A percentile compares a stretch with the other conserved stretches of the same genome.
Evolutionary conservation across 345 rosid genomes (phyloP).

Genomic region (Noccaea bulbosa): DNA sequence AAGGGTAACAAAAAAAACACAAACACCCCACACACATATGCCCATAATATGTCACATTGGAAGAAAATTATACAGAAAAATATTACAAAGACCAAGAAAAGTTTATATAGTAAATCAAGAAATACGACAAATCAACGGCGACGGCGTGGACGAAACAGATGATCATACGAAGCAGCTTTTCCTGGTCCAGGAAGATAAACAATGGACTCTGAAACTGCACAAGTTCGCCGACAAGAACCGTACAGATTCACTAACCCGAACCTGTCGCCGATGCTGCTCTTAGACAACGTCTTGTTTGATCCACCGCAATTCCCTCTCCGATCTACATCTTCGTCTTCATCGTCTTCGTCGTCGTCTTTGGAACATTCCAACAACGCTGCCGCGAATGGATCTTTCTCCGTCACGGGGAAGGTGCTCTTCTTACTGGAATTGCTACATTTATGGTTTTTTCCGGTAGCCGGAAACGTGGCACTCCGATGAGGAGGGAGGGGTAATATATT

Average conservation of each 20-base stretch:
- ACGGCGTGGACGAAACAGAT: slow-evolving; percentile 36
- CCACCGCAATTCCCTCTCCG: slow-evolving; percentile 30
- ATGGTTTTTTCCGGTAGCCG: slow-evolving; percentile 42
- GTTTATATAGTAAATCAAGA: not conserved
- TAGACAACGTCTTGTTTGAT: slow-evolving; percentile 29
- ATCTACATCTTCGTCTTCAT: slow-evolving; percentile 9
- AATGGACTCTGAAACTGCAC: slow-evolving; percentile 74
- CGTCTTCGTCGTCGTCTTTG: slow-evolving; percentile 49
- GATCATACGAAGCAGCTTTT: slow-evolving; percentile 36
- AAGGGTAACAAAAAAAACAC: not conserved
- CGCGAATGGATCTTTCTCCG: slow-evolving; percentile 69
- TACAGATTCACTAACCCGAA: slow-evolving; percentile 69
- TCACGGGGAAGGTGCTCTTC: slow-evolving; percentile 32
- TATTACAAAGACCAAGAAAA: slow-evolving; percentile 6
- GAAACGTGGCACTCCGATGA: slow-evolving; percentile 33
- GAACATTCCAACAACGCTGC: slow-evolving; percentile 82
- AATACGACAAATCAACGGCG: slow-evolving; percentile 32
- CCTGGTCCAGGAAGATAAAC: slow-evolving; percentile 62
- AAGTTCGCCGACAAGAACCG: slow-evolving; percentile 67
- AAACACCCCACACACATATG: not conserved
- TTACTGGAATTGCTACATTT: slow-evolving; percentile 7
- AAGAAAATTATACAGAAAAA: slow-evolving; percentile 20
- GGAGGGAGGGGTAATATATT: slow-evolving; percentile 72
- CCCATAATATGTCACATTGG: slow-evolving; percentile 36
- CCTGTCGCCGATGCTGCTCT: slow-evolving; percentile 50